Percentiles rank a stretch among this genome's conserved stretches.
These are phyloP conservation scores for Dichomitus squalens DNA, from an alignment of 1,284 basidiomycete species.

Conservation along the genomic window DNA sequence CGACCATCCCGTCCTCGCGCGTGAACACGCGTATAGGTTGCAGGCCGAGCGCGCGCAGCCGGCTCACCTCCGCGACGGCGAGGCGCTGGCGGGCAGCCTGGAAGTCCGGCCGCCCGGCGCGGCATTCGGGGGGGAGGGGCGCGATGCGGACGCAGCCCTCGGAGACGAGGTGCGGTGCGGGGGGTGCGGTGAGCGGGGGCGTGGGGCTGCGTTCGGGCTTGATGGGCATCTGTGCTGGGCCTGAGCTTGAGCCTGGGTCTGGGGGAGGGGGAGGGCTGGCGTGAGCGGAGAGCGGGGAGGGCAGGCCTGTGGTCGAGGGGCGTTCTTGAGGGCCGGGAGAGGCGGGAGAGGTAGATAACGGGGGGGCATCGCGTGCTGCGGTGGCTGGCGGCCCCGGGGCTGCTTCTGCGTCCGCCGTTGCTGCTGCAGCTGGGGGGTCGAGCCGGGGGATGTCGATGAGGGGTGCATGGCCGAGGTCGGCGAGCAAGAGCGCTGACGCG, in stretches of 20 bases:
- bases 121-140: slow-evolving; percentile 28
- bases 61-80: slow-evolving; percentile 21
- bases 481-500: slow-evolving; percentile 7
- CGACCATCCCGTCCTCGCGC: slow-evolving; percentile 35
- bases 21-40: slow-evolving; percentile 24
- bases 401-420: not conserved
- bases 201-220: slow-evolving; percentile 32
- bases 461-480: not conserved
- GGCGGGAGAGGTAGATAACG: not conserved
- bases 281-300: too few relatives aligned
- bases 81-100: slow-evolving; percentile 23
- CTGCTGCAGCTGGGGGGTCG: not conserved
- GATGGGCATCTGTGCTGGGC: slow-evolving; percentile 1
- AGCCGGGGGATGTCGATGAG: not conserved
- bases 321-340: too few relatives aligned
- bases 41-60: slow-evolving; percentile 21
- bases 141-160: slow-evolving; percentile 28
- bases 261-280: not conserved
- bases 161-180: slow-evolving; percentile 17
- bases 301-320: too few relatives aligned
- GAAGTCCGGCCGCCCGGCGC: slow-evolving; percentile 16
- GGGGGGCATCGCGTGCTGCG: not conserved
- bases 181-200: slow-evolving; percentile 12
- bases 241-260: not conserved
- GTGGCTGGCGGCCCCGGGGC: not conserved